phyloP scores from a whole-genome alignment of 495 filamentous ascomycete species.

The Saxophila tyrrhenica region DNA sequence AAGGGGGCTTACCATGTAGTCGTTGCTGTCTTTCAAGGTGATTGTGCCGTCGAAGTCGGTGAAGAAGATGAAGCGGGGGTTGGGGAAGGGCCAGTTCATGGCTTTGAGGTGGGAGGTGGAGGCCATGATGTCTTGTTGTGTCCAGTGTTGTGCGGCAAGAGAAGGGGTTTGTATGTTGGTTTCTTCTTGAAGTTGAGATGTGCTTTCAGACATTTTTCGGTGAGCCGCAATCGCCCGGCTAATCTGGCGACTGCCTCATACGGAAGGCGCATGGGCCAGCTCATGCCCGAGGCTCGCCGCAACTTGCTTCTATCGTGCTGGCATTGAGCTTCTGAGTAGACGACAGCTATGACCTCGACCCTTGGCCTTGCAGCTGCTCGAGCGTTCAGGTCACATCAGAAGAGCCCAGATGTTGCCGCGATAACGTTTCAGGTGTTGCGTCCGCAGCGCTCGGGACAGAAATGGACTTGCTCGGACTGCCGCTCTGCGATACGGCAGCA shows the following conservation, averaged over 20 bases:
- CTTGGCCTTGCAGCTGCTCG: background rate
- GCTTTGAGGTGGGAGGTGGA: conserved; percentile 13
- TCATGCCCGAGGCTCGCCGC: background rate
- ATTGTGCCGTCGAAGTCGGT: conserved; percentile 97
- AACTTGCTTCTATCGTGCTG: background rate
- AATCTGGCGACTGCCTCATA: background rate
- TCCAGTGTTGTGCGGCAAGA: too few species aligned
- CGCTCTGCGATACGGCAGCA: background rate
- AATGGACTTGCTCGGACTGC: background rate
- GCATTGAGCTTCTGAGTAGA: background rate
- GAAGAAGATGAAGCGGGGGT: conserved; percentile 77
- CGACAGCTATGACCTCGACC: background rate
- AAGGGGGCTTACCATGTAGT: conserved; percentile 52
- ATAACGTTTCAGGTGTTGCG: background rate
- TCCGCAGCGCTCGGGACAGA: background rate
- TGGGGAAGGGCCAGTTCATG: conserved; percentile 19
- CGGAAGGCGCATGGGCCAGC: background rate
- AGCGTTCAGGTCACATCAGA: background rate
- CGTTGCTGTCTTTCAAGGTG: conserved; percentile 84
- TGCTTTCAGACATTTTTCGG: background rate
- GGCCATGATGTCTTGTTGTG: conserved; percentile 7
- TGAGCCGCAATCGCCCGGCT: background rate
- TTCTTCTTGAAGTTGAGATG: background rate
- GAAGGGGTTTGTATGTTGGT: background rate
- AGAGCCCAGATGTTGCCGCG: background rate